These are phyloP conservation scores for Rubia balearica DNA, from an alignment of 305 asterid genomes.

Conservation along the genomic window DNA sequence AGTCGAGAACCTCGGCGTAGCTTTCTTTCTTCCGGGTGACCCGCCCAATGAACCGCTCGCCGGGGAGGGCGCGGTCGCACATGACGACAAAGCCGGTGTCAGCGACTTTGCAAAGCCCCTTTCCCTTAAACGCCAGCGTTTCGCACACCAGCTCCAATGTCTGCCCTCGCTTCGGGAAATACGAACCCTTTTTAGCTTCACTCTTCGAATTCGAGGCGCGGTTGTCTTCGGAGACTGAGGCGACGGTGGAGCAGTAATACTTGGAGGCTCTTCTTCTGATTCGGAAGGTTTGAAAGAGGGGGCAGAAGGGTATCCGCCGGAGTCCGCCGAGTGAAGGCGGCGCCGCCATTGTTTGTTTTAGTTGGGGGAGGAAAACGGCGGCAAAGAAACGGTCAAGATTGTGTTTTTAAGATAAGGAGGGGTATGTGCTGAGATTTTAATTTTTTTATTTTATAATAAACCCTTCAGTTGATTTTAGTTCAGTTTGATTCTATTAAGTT, in stretches of 20 bases:
- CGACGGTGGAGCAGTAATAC: conserved; percentile 26
- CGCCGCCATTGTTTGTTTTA: conserved; percentile 30
- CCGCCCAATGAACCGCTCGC: conserved; percentile 81
- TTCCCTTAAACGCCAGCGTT: conserved; percentile 82
- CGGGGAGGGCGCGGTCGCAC: conserved; percentile 94
- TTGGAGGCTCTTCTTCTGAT: not conserved
- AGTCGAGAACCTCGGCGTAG: conserved; percentile 62
- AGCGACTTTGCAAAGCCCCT: conserved; percentile 80
- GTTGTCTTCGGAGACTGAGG: conserved; percentile 15
- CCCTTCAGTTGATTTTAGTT: too few relatives aligned
- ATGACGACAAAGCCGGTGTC: conserved; percentile 72
- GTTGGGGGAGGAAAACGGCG: conserved; percentile 10
- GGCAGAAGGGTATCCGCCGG: conserved; percentile 39
- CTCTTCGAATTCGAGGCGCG: not conserved
- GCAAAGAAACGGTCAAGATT: not conserved
- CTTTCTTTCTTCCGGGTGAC: conserved; percentile 70
- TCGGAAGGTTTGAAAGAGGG: conserved; percentile 34
- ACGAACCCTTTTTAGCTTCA: conserved; percentile 24
- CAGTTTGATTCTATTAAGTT: too few relatives aligned
- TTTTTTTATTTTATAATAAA: too few relatives aligned
- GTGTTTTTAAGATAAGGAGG: not conserved
- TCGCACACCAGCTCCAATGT: conserved; percentile 82
- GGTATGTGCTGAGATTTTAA: not conserved
- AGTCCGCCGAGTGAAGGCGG: conserved; percentile 40
- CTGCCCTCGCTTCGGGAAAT: conserved; percentile 84